Percentiles rank a stretch among this genome's conserved stretches.
phyloP scores from a whole-genome alignment of 75 land plant genomes.

The Cryptomeria japonica region DNA sequence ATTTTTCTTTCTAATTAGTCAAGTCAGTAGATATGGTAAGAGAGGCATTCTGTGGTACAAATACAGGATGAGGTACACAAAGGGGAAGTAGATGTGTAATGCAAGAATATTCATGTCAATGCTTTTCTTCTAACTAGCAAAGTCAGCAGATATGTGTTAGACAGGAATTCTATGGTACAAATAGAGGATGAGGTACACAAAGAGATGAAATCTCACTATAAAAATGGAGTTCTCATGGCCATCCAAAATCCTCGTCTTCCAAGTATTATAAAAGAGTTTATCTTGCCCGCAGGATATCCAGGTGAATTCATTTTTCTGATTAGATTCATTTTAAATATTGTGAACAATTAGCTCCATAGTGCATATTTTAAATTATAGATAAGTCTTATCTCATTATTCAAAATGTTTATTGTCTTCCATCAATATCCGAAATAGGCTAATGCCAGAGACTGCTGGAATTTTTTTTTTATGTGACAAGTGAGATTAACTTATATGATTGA shows the following conservation, averaged over 20 bases:
- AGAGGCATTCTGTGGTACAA: slow-evolving; percentile 21
- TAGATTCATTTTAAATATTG: neutral
- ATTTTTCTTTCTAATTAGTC: neutral
- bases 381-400: neutral
- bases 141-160: slow-evolving; percentile 43
- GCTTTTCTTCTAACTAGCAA: neutral
- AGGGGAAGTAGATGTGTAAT: neutral
- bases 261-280: slow-evolving; percentile 51
- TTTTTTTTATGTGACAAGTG: neutral
- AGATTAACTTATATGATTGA: neutral
- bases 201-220: neutral
- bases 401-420: neutral
- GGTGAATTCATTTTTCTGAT: slow-evolving; percentile 34
- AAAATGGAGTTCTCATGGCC: slow-evolving; percentile 5
- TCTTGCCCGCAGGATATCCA: slow-evolving; percentile 94
- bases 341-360: neutral
- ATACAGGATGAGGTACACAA: slow-evolving; percentile 26
- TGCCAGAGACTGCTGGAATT: neutral
- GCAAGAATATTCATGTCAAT: neutral
- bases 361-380: neutral
- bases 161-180: slow-evolving; percentile 19
- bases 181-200: slow-evolving; percentile 26
- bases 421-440: neutral
- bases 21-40: slow-evolving; percentile 34
- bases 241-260: slow-evolving; percentile 40